These are phyloP conservation scores for Kalanchoe fedtschenkoi DNA, from an alignment of 164 flowering plant species.

Conservation along the genomic window DNA sequence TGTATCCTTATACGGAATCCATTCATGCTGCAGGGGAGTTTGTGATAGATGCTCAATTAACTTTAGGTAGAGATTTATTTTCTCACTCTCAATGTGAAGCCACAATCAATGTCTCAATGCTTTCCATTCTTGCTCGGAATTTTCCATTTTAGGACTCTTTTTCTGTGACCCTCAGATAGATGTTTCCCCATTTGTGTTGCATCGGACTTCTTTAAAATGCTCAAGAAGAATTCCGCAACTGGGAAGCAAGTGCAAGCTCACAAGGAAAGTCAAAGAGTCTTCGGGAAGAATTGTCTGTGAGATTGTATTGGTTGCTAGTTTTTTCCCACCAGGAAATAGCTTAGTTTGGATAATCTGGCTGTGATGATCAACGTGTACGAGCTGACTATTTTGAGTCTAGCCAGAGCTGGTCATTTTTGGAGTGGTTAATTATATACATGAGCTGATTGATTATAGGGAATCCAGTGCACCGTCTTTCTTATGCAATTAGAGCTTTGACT, in stretches of 20 bases:
- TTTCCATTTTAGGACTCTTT: not conserved
- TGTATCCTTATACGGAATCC: too few relatives aligned
- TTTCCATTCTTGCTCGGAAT: constrained; percentile 10
- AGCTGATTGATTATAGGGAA: too few relatives aligned
- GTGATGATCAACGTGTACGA: too few relatives aligned
- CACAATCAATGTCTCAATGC: constrained; percentile 7
- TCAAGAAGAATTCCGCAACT: constrained; percentile 71
- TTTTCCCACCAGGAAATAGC: not conserved
- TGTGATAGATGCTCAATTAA: constrained; percentile 81
- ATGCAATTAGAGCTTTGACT: too few relatives aligned
- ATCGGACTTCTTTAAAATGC: constrained; percentile 85
- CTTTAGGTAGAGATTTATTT: constrained; percentile 64
- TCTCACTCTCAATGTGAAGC: constrained; percentile 10
- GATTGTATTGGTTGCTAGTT: constrained; percentile 10
- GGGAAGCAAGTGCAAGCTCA: constrained; percentile 68
- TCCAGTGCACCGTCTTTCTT: too few relatives aligned
- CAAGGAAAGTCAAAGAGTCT: constrained; percentile 86
- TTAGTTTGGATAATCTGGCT: not conserved
- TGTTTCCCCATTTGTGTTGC: constrained; percentile 17
- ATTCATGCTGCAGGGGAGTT: constrained; percentile 85
- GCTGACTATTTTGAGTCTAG: too few relatives aligned
- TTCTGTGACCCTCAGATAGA: not conserved
- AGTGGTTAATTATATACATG: too few relatives aligned
- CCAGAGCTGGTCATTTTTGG: too few relatives aligned
- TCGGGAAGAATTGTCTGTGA: constrained; percentile 92